These are phyloP conservation scores for Rosa multiflora DNA, from an alignment of 306 rosid species.

Conservation along the genomic window DNA sequence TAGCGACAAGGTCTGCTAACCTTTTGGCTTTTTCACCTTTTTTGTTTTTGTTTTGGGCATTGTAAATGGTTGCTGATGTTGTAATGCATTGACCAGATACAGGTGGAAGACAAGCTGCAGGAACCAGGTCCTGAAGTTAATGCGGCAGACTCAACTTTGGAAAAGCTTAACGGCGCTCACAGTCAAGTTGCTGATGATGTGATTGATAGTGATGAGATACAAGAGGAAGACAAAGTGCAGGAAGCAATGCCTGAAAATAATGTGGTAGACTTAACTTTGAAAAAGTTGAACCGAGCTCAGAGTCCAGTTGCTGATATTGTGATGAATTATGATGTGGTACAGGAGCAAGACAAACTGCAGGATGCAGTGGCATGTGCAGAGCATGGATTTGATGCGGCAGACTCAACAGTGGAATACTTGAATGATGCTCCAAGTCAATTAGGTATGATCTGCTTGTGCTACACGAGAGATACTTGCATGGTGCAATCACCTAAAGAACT, in stretches of 20 bases:
- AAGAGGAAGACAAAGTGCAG: constrained; percentile 45
- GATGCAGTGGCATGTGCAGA: constrained; percentile 13
- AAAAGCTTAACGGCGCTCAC: constrained; percentile 5
- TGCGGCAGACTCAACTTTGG: constrained; percentile 27
- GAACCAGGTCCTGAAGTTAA: constrained; percentile 26
- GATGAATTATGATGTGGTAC: constrained; percentile 29
- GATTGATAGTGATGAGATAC: constrained; percentile 29
- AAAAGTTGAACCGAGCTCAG: constrained; percentile 9
- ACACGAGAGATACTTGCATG: constrained; percentile 3
- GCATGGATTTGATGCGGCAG: constrained; percentile 27
- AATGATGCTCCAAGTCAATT: constrained; percentile 23
- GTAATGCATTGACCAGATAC: constrained; percentile 28
- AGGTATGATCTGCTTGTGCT: constrained; percentile 43
- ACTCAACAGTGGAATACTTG: constrained; percentile 21
- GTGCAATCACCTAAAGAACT: neutral
- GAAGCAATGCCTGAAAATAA: constrained; percentile 28
- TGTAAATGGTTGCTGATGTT: constrained; percentile 27
- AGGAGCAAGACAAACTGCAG: constrained; percentile 45
- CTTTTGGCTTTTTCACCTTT: constrained; percentile 7
- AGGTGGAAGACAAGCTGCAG: constrained; percentile 46
- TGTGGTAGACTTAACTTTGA: constrained; percentile 28
- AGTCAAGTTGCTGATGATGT: constrained; percentile 24
- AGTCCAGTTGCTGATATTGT: constrained; percentile 18
- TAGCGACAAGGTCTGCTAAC: constrained; percentile 10
- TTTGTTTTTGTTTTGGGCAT: neutral